Base-by-base conservation (phyloP, 73 alveolate species). In the Tetrahymena thermophila region DNA sequence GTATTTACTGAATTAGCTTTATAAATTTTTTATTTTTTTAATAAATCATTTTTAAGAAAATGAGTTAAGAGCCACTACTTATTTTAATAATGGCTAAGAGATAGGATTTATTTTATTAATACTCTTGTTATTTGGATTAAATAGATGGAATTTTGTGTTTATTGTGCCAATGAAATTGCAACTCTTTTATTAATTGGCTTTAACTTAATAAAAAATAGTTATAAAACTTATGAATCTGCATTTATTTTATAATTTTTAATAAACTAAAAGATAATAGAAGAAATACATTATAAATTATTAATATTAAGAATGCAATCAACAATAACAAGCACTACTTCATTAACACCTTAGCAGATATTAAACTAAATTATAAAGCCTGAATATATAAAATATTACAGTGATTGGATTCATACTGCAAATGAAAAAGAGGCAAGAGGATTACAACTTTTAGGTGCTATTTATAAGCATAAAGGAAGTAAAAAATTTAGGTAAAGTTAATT, bases 371-470 rank as follows among this genome's bases (percentile, higher is more conserved):
- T 94, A 14, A 94, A 85, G 93, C 96, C 96, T 34, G 96, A 94
- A 25, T 94, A 84, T 38, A 44, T 83, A 17, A 94, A 94, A 16
- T 94, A 94, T 44, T 94, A 94, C 93, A 83, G 84, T 35, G 96
- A 94, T 84, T 94, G 96, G 96, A 94, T 94, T 34, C 93, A 94
- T 56, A 94, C 93, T 25, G 96, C 96, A 21, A 94, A 94, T 43
- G 96, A 94, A 44, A 94, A 85, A 34, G 96, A 94, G 57, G 96
- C 96, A 3, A 83, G 96, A 40, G 96, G 96, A 28, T 93, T 94
- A 40, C 34, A 94, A 84, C 85, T 94, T 25, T 43, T 94, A 31
- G 96, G 96, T 16, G 96, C 96, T 0, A 94, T 94, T 42, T 94
- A 84, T 42, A 94, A 94, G 43, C 96, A 94, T 84, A 94, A 94